A percentile compares a stretch with the other conserved stretches of the same genome.
Conservation (phyloP, 2,329 filamentous ascomycete species). For the Fusarium multiceps region DNA sequence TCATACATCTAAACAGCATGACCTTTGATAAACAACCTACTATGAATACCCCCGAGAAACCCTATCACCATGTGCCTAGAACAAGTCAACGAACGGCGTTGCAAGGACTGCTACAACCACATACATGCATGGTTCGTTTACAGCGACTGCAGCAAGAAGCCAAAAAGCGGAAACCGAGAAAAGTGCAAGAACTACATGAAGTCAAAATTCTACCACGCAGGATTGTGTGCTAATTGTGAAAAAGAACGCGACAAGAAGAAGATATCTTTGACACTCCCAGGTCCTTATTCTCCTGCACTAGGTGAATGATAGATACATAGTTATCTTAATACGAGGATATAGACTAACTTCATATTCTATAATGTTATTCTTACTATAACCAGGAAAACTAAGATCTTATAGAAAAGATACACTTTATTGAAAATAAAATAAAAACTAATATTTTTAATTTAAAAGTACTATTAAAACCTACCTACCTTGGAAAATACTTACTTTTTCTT, state of each 20-base stretch:
- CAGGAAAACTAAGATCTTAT: no score
- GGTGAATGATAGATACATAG: not conserved
- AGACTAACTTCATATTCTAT: not conserved
- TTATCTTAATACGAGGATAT: not conserved
- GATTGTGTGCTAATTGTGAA: not conserved
- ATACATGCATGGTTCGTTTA: not conserved
- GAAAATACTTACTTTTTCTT: no score
- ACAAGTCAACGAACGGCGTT: not conserved
- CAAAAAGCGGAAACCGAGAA: not conserved
- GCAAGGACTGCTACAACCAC: not conserved
- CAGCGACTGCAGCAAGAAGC: not conserved
- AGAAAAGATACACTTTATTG: no score
- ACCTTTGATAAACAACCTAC: not conserved
- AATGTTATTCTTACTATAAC: no score
- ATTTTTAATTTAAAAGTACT: no score
- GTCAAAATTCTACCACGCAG: not conserved
- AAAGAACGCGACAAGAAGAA: not conserved
- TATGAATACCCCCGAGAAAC: not conserved
- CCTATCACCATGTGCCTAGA: not conserved
- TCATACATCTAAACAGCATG: no score
- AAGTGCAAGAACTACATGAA: not conserved
- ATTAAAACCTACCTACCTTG: no score
- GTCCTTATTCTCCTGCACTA: not conserved
- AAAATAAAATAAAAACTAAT: no score
- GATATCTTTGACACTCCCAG: not conserved